phyloP scores from a whole-genome alignment of 768 basidiomycete species.

The Lyophyllum semitale region DNA sequence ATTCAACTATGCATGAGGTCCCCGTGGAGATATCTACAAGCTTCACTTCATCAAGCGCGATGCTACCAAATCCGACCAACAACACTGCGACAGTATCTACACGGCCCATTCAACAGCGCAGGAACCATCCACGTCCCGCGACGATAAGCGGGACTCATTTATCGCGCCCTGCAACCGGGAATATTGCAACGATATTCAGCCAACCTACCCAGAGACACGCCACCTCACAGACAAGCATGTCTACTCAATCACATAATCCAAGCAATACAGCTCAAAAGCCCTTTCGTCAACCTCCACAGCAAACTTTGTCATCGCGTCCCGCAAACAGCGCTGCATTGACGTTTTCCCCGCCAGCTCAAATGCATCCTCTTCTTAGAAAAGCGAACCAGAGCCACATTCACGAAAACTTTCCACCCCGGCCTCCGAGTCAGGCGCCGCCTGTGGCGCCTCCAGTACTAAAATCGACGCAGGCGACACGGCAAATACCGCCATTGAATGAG shows the following conservation, averaged over 20 bases:
- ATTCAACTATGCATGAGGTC: conserved; percentile 7
- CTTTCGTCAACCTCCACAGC: background rate
- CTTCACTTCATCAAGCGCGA: conserved; percentile 7
- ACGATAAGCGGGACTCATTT: background rate
- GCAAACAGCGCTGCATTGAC: background rate
- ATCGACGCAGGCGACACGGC: background rate
- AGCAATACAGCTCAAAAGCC: background rate
- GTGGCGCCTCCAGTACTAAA: conserved; percentile 10
- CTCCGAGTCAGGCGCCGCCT: conserved; percentile 2
- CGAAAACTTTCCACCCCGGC: background rate
- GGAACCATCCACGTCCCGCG: background rate
- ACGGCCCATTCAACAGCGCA: background rate
- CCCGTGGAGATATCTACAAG: background rate
- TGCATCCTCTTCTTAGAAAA: conserved; percentile 5
- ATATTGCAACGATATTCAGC: background rate
- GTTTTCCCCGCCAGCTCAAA: background rate
- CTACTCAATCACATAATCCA: background rate
- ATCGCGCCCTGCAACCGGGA: background rate
- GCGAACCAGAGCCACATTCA: background rate
- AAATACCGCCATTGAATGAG: background rate
- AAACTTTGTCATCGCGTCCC: background rate
- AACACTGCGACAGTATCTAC: background rate
- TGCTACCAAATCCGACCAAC: conserved; percentile 2
- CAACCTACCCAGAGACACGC: background rate
- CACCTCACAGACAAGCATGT: background rate